Base-by-base conservation (phyloP, 306 rosid genomes). In the Vigna mungo region DNA sequence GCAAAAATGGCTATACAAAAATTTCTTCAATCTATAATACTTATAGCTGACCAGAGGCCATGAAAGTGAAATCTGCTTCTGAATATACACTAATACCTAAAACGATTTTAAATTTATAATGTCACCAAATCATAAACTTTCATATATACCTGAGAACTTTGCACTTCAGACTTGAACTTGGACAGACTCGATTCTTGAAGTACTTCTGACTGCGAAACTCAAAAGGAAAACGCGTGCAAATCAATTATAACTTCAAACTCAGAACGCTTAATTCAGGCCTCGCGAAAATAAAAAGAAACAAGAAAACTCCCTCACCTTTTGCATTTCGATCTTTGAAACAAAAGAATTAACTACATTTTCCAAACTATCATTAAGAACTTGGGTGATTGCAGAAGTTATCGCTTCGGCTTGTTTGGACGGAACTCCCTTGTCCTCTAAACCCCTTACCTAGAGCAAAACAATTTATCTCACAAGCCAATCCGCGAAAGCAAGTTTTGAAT, bases 351-450 rank as follows among this genome's bases (percentile, higher is more conserved):
- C 75, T 3, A 84, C 84, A 71, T 81, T 90, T 49, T 87, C 89
- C 81, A 90, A 78, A 73, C 88, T 86, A 61, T 88, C 94, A 52
- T 86, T 86, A 2, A 86, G 55, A 69, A 88, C 90, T 71, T 76
- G 78, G 15, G 87, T 88, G 6, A 90, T 79, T 1, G 89, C 88
- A 17, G 85, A 75, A 15, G 90, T 88, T 52, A 90, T 88, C 0
- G 90, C 94, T 77, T 90, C 94, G 5, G 94, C 92, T 52, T 90
- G 94, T 69, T 78, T 81, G 9, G 92, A 70, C 7, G 92, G 92
- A 7, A 88, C 64, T 1, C 91, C 94, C 1, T 88, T 46, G 5
- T 89, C 85, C 20, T 90, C 94, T 68, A 90, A 86, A 51, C 82
- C 74, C 82, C 92, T 81, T 5, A 86, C 86, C 91, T 88, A 49